phyloP scores from a whole-genome alignment of 768 basidiomycete species.

The Rhizopogon rudus region DNA sequence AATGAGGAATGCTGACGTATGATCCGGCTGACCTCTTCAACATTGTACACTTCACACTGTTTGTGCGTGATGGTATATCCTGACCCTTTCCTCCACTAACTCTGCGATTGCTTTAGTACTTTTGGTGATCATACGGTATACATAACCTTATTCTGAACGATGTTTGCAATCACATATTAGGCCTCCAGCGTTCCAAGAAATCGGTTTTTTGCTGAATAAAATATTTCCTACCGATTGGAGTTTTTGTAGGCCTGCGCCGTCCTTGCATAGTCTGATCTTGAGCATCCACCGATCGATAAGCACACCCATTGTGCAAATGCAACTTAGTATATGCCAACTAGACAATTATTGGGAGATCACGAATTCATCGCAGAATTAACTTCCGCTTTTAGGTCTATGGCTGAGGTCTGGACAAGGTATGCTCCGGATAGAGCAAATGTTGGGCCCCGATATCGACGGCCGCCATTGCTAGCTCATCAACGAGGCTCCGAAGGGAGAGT shows the following conservation, averaged over 20 bases:
- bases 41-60: not conserved
- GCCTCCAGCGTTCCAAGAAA: not conserved
- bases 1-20: slow-evolving; percentile 67
- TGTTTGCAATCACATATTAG: not conserved
- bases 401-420: too few relatives aligned
- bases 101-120: not conserved
- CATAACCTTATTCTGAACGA: not conserved
- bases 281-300: too few relatives aligned
- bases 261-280: too few relatives aligned
- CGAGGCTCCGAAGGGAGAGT: too few relatives aligned
- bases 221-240: too few relatives aligned
- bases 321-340: not conserved
- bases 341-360: not conserved
- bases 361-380: too few relatives aligned
- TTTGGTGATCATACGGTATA: not conserved
- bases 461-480: too few relatives aligned
- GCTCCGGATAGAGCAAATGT: not conserved
- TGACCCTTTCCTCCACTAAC: not conserved
- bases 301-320: too few relatives aligned
- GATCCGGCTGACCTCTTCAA: not conserved
- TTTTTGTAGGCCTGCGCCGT: too few relatives aligned
- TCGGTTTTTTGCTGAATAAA: too few relatives aligned
- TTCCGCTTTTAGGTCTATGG: too few relatives aligned
- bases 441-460: too few relatives aligned
- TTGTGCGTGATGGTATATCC: not conserved